Evolutionary conservation across 208 protist species (phyloP), one percentile per base, ranked within the genome.

Genomic region (Perkinsela sp.): DNA sequence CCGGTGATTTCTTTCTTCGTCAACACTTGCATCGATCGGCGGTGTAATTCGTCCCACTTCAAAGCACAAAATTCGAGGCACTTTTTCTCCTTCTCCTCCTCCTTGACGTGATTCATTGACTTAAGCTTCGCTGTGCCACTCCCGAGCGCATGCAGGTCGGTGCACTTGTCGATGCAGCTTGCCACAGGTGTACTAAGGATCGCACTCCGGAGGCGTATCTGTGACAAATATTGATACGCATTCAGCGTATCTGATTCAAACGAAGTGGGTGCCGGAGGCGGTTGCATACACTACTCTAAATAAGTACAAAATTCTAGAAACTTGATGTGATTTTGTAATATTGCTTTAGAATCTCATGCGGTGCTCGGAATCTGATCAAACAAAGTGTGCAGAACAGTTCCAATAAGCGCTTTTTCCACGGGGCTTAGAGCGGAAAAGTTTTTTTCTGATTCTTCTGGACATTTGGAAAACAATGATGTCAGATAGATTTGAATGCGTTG

Each of bases 61-160:
- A 57, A n/a, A n/a, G 40, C 40, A 22, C 40, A 57, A 57, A 57
- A 57, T 57, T 57, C 40, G 40, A 57, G 40, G 40, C 40, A 57
- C 6, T 57, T 6, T 22, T 57, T 57, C 22, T 57, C 40, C 22
- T 57, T 57, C 22, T 57, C 40, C 40, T 57, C 40, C 22, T 57
- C 40, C 22, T 57, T 57, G 13, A 57, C 40, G 40, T 22, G 40
- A 22, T 57, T 57, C 6, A 57, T 57, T 57, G 40, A 57, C 40
- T 57, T 57, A 22, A 57, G 6, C 22, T 57, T 57, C 13, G 40
- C 22, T 57, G 40, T 57, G 40, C 22, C 22, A n/a, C 22, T 6
- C 22, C 40, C 40, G 22, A 57, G 40, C 22, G 13, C 40, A 57
- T 6, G 6, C 13, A 57, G 40, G 22, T 57, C 40, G 22, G 22